Conservation (phyloP, 208 protist species). For the Perkinsela sp. region DNA sequence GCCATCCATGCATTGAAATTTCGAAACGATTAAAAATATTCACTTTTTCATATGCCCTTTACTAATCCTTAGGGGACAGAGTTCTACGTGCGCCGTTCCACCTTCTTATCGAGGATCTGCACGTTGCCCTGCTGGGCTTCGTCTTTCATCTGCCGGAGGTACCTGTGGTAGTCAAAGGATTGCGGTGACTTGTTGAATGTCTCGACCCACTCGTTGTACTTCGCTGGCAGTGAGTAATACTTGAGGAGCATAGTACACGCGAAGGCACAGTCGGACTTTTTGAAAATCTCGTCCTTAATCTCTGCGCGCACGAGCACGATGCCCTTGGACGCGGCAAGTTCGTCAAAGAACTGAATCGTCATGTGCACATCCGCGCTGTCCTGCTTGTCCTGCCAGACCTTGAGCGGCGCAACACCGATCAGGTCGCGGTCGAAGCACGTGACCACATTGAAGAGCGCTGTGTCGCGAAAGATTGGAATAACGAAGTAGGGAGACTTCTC, state of each 20-base stretch:
- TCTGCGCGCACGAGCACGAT: constrained; percentile 59
- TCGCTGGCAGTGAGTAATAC: constrained; percentile 48
- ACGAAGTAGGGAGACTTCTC: constrained; percentile 55
- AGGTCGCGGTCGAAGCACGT: constrained; percentile 61
- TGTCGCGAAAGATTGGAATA: constrained; percentile 56
- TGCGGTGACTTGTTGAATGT: constrained; percentile 51
- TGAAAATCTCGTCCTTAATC: constrained; percentile 65
- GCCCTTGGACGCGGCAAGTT: constrained; percentile 39
- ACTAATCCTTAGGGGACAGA: too few relatives aligned
- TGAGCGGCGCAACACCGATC: constrained; percentile 41
- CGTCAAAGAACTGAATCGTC: constrained; percentile 72
- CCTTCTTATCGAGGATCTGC: constrained; percentile 53
- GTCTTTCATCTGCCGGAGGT: constrained; percentile 58
- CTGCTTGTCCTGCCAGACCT: constrained; percentile 59
- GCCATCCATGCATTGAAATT: too few relatives aligned
- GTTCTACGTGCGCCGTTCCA: constrained; percentile 1
- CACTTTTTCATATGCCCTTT: too few relatives aligned
- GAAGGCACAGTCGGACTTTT: constrained; percentile 51
- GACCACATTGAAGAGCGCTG: constrained; percentile 64
- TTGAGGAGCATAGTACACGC: constrained; percentile 59
- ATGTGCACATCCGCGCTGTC: constrained; percentile 48
- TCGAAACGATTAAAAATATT: too few relatives aligned
- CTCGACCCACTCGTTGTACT: constrained; percentile 58
- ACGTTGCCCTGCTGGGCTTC: constrained; percentile 51
- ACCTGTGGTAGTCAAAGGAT: constrained; percentile 56